Percentiles rank a stretch among this genome's conserved stretches.
phyloP scores from a whole-genome alignment of 192 early-diverging fungal genomes.

The Backusella tarrabulga region DNA sequence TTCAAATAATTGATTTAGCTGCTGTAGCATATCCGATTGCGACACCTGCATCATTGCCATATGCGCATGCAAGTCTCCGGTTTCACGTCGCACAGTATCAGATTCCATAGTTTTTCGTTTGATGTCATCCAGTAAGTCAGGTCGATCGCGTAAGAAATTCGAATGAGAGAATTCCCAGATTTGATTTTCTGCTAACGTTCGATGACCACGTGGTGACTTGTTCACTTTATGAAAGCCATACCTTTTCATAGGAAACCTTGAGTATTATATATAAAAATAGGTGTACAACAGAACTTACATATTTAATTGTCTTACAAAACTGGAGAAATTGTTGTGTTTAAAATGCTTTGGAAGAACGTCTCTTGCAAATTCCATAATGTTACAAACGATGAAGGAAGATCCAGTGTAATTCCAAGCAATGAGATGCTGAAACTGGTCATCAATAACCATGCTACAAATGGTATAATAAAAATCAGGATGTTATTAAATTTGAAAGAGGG shows the following conservation, averaged over 20 bases:
- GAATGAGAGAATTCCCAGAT: constrained; percentile 91
- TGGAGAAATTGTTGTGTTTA: constrained; percentile 91
- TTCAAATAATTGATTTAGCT: constrained; percentile 71
- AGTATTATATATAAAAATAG: background rate
- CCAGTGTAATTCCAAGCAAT: constrained; percentile 91
- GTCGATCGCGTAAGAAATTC: constrained; percentile 75
- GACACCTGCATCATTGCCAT: constrained; percentile 77
- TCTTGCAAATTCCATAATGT: constrained; percentile 85
- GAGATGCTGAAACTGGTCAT: constrained; percentile 81
- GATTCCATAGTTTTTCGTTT: constrained; percentile 91
- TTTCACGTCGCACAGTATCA: constrained; percentile 68
- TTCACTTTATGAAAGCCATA: constrained; percentile 93
- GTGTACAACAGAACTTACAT: constrained; percentile 52
- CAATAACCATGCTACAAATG: constrained; percentile 73
- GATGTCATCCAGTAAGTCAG: constrained; percentile 86
- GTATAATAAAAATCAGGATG: background rate
- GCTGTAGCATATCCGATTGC: constrained; percentile 75
- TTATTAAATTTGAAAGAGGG: background rate
- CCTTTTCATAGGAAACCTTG: constrained; percentile 22
- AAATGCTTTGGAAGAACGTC: constrained; percentile 92
- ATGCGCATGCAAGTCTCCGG: constrained; percentile 76
- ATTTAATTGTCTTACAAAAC: constrained; percentile 86
- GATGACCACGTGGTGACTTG: constrained; percentile 83
- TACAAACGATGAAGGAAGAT: constrained; percentile 87
- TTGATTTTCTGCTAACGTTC: constrained; percentile 88